phyloP scores from a whole-genome alignment of 768 basidiomycete species.

The Coprinopsis cinerea region DNA sequence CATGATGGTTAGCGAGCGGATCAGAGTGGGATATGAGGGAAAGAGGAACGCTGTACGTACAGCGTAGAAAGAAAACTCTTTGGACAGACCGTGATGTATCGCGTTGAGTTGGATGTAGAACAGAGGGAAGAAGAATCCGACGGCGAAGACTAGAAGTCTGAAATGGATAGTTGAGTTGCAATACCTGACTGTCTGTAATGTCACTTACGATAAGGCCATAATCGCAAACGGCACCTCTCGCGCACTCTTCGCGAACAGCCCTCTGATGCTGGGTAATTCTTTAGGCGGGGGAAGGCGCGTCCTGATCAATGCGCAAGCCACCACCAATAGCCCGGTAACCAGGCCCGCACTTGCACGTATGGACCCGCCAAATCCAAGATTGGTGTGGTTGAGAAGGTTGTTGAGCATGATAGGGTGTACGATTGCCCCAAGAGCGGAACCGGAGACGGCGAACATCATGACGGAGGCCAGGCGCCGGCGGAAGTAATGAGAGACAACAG shows the following conservation, averaged over 20 bases:
- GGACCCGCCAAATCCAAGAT: conserved; percentile 12
- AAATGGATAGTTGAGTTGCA: too few relatives aligned
- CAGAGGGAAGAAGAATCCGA: conserved; percentile 27
- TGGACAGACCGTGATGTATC: conserved; percentile 23
- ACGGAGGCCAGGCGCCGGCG: conserved; percentile 34
- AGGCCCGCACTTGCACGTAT: conserved; percentile 17
- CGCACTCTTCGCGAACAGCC: conserved; percentile 2
- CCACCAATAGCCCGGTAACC: conserved; percentile 13
- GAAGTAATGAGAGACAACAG: conserved; percentile 43
- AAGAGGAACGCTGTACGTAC: conserved; percentile 18
- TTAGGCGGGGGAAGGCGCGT: conserved; percentile 8
- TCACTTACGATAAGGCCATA: conserved; percentile 9
- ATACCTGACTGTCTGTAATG: too few relatives aligned
- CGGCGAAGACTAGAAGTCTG: conserved; percentile 18
- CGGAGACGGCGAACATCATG: conserved; percentile 31
- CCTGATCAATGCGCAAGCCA: conserved; percentile 11
- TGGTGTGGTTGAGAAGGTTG: conserved; percentile 26
- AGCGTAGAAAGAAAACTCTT: conserved; percentile 34
- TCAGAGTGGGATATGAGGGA: background rate
- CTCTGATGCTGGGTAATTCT: background rate
- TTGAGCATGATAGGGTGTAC: conserved; percentile 51
- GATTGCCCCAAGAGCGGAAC: conserved; percentile 25
- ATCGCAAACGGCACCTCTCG: conserved; percentile 9
- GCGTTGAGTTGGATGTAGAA: conserved; percentile 39
- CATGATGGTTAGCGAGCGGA: background rate